Conservation (phyloP, 2,329 filamentous ascomycete genomes). For the Thelonectria rubi region DNA sequence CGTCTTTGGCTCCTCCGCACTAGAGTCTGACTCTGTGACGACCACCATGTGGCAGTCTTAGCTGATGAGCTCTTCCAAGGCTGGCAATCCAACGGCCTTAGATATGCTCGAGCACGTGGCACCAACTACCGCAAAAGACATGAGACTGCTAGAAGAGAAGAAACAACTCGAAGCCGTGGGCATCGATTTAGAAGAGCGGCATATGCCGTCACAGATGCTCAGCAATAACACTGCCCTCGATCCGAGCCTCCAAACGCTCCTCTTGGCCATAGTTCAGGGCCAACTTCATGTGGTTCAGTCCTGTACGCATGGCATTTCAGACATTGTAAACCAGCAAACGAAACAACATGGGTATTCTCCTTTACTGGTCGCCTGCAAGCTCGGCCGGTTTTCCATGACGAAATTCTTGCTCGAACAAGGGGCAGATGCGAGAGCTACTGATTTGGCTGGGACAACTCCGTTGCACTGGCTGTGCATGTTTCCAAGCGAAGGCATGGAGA, state of each 20-base stretch:
- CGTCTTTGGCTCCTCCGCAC: neutral
- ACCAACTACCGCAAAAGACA: neutral
- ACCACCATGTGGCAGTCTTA: neutral
- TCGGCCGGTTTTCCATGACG: neutral
- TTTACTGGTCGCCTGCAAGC: neutral
- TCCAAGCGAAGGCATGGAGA: neutral
- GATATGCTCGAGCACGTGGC: neutral
- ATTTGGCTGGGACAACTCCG: neutral
- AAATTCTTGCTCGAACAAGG: neutral
- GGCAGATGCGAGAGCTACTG: neutral
- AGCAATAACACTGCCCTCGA: neutral
- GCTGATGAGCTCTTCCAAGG: conserved; percentile 1
- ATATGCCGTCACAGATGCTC: neutral
- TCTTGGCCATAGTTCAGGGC: neutral
- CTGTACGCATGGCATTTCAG: neutral
- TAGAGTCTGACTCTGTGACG: neutral
- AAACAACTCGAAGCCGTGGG: neutral
- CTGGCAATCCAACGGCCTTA: neutral
- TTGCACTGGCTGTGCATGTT: conserved; percentile 1
- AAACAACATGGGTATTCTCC: neutral
- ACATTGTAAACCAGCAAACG: neutral
- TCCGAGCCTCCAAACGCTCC: neutral
- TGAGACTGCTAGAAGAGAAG: neutral
- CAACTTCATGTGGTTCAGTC: neutral
- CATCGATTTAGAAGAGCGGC: neutral